Base-by-base conservation (phyloP, 2,329 filamentous ascomycete species). In the Colletotrichum spaethianum region DNA sequence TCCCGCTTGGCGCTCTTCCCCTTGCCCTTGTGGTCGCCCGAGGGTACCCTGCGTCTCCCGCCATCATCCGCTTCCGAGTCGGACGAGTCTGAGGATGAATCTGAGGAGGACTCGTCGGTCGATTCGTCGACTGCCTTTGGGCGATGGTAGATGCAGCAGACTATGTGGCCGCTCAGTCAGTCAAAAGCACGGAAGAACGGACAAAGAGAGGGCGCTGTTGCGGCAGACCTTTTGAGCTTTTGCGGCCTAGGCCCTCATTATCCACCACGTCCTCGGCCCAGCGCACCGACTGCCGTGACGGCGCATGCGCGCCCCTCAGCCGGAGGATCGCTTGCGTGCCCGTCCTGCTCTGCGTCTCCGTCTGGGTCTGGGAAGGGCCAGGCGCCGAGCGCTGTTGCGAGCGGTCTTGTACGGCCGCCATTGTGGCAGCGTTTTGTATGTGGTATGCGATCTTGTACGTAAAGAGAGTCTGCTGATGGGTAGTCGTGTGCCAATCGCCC, bases 141-240 rank as follows among this genome's bases (percentile, higher is more conserved):
- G 73, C 93, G 93, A 84, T 98, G 96, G 84, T 98, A 99, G 82
- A 99, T 99, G 82, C 96, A 99, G 88, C 96, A 99, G n/a, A 98
- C 96, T 97, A 73, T 36, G 20, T 23, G 18, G 2, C 6, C 2
- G 6, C 46, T 53, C 20, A 67, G 57, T 56, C 16, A 44, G 16
- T 31, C 33, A 33, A 26, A 40, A 9, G 5, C 14, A 23, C 16
- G 20, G 1, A 4, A 6, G 7, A 9, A 60, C 60, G 20, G 42
- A 28, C 71, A 52, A 33, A 53, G 12, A 2, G 40, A 4, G n/a
- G n/a, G 33, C 12, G 56, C 18, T 33, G 18, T n/a, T n/a, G 26
- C 18, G 23, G 77, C 82, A 42, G 82, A 96, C 94, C 94, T 90
- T 99, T 99, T 23, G 94, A 97, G 75, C 91, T 96, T 85, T 98